These are phyloP conservation scores for Starmerella etchellsii DNA, from an alignment of 805 yeast species.

Conservation along the genomic window DNA sequence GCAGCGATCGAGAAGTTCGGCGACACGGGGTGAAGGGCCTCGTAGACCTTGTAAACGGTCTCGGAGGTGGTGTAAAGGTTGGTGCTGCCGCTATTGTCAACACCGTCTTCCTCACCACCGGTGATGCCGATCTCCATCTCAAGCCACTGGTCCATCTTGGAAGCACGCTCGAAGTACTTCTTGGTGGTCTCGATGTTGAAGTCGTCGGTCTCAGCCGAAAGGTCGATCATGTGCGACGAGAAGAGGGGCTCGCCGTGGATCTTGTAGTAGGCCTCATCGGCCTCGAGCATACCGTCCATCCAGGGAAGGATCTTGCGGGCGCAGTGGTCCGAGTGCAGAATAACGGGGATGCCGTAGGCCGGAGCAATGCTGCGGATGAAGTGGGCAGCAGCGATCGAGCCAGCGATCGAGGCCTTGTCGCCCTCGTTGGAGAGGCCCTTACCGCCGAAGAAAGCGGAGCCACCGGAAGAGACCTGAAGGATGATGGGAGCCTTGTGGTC, in stretches of 20 bases:
- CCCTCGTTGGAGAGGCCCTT: constrained; percentile 91
- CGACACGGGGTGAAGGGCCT: constrained; percentile 79
- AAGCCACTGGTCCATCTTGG: constrained; percentile 91
- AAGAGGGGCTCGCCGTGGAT: constrained; percentile 85
- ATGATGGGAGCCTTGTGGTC: constrained; percentile 91
- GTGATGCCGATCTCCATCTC: constrained; percentile 99
- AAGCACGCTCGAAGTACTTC: constrained; percentile 87
- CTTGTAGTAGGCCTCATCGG: constrained; percentile 86
- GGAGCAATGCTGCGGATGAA: constrained; percentile 96
- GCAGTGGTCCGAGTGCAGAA: constrained; percentile 97
- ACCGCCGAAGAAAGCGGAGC: constrained; percentile 99
- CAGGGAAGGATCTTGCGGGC: constrained; percentile 96
- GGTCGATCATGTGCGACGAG: constrained; percentile 98
- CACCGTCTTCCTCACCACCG: constrained; percentile 99
- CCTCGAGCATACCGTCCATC: constrained; percentile 96
- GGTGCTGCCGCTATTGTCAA: constrained; percentile 90
- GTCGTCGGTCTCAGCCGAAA: constrained; percentile 92
- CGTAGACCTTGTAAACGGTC: constrained; percentile 82
- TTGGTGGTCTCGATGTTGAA: constrained; percentile 90
- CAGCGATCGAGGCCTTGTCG: constrained; percentile 89
- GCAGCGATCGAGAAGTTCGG: constrained; percentile 99
- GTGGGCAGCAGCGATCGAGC: constrained; percentile 95
- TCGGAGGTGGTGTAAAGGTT: constrained; percentile 88
- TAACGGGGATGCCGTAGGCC: constrained; percentile 89
- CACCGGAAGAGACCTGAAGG: constrained; percentile 95